Evolutionary conservation across 2,329 filamentous ascomycete species (phyloP).

Genomic region (Colletotrichum agaves): DNA sequence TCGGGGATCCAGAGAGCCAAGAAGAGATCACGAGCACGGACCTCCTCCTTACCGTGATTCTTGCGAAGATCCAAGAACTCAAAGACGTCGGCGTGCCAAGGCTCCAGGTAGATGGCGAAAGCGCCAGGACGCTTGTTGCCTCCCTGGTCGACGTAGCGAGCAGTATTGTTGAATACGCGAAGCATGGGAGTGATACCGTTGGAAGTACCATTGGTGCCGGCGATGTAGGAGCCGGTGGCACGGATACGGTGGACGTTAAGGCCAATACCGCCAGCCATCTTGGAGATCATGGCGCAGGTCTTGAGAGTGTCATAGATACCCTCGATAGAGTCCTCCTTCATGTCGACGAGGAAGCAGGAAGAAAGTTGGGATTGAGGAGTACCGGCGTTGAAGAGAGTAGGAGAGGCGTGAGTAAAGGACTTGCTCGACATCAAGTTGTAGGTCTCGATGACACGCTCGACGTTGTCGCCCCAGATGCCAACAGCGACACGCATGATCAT

Average conservation of each 20-base stretch:
- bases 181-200: conserved; percentile 99
- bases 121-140: conserved; percentile 99
- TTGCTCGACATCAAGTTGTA: conserved; percentile 99
- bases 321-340: conserved; percentile 99
- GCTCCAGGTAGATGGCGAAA: conserved; percentile 98
- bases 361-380: conserved; percentile 95
- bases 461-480: conserved; percentile 93
- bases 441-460: conserved; percentile 95
- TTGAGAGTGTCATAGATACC: conserved; percentile 99
- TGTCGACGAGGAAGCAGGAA: conserved; percentile 98
- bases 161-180: conserved; percentile 99
- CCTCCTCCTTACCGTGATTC: conserved; percentile 99
- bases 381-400: conserved; percentile 97
- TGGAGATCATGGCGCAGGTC: conserved; percentile 99
- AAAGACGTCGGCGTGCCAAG: conserved; percentile 98
- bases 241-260: conserved; percentile 97
- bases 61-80: conserved; percentile 98
- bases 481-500: conserved; percentile 99
- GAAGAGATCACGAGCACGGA: conserved; percentile 96
- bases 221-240: conserved; percentile 97
- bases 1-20: conserved; percentile 98
- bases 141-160: conserved; percentile 97
- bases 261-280: conserved; percentile 98
- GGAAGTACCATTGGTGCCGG: conserved; percentile 96
- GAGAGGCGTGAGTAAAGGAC: conserved; percentile 97